Evolutionary conservation across 495 filamentous ascomycete genomes (phyloP), one percentile per base, ranked within the genome.

Genomic region (Annulohypoxylon nitens): DNA sequence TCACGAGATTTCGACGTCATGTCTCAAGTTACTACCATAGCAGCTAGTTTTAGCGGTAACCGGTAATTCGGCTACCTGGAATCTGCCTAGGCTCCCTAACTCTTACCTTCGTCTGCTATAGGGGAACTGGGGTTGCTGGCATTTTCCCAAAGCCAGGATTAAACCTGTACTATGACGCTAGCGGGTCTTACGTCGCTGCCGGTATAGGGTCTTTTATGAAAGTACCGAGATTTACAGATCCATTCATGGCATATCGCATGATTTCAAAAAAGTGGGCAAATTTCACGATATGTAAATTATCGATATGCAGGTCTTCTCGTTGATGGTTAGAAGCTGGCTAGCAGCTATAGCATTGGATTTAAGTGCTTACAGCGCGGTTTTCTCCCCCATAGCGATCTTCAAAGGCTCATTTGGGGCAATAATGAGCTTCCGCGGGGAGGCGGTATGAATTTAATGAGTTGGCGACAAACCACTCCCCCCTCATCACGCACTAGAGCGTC

Each of bases 1-100:
- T 58, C 54, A 58, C 33, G 34, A 36, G 54, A 58, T 58, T 39
- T 58, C 34, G 54, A 58, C n/a, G 54, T 58, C 54, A 58, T 58
- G 54, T 26, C 33, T 58, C 34, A 39, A 39, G 12, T 43, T 43
- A n/a, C 39, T 43, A 43, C 39, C 39, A 43, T 43, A 43, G 3
- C 34, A 58, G 54, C 54, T 39, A 20, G 43, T 47, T 47, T 47
- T 47, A 47, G 43, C 43, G 43, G 43, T 47, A 47, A 47, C 43
- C 43, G 43, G 43, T 20, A 47, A 47, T 18, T 47, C 43, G 43
- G 43, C 43, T 47, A 47, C 43, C 12, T 47, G 16, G n/a, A 47
- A 47, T 47, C 16, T 47, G 18, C 43, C 43, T 16, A 47, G n/a
- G 8, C 43, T 20, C 12, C 43, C 16, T 47, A 47, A 18, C 8